phyloP scores from a whole-genome alignment of 345 rosid genomes.

The Brassica rapa region DNA sequence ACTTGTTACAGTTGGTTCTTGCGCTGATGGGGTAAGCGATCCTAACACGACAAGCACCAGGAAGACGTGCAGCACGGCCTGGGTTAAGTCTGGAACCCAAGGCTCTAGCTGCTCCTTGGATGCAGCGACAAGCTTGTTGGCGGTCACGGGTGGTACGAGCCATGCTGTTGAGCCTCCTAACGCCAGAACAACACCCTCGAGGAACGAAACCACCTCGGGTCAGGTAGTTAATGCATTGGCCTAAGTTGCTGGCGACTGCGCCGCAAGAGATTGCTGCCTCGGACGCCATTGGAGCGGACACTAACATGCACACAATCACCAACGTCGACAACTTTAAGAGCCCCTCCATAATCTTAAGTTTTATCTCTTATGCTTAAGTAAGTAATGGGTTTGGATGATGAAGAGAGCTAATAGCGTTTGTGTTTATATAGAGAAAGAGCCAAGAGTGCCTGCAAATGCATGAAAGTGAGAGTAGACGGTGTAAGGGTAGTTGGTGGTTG shows the following conservation, averaged over 20 bases:
- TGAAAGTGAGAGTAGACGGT: slow-evolving; percentile 11
- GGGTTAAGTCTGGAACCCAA: slow-evolving; percentile 35
- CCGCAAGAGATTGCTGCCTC: slow-evolving; percentile 49
- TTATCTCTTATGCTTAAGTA: background rate
- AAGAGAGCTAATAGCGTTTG: slow-evolving; percentile 21
- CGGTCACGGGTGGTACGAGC: slow-evolving; percentile 58
- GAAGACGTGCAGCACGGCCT: slow-evolving; percentile 47
- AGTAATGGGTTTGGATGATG: slow-evolving; percentile 31
- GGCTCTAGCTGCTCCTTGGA: slow-evolving; percentile 38
- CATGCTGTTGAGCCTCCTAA: slow-evolving; percentile 40
- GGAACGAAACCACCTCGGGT: slow-evolving; percentile 30
- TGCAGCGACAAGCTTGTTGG: slow-evolving; percentile 54
- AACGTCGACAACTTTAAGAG: slow-evolving; percentile 32
- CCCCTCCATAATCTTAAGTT: slow-evolving; percentile 26
- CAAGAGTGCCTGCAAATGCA: slow-evolving; percentile 11
- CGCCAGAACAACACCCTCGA: slow-evolving; percentile 48
- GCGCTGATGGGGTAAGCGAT: slow-evolving; percentile 64
- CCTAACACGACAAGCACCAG: slow-evolving; percentile 49
- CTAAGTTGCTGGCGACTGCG: slow-evolving; percentile 33
- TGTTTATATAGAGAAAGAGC: slow-evolving; percentile 35
- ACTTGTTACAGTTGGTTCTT: slow-evolving; percentile 54
- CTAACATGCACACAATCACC: slow-evolving; percentile 37
- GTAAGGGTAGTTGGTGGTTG: slow-evolving; percentile 37
- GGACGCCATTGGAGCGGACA: slow-evolving; percentile 34
- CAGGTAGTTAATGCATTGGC: slow-evolving; percentile 48